Evolutionary conservation across 495 filamentous ascomycete species (phyloP), one percentile per base, ranked within the genome.

Genomic region (Collariella sp.): DNA sequence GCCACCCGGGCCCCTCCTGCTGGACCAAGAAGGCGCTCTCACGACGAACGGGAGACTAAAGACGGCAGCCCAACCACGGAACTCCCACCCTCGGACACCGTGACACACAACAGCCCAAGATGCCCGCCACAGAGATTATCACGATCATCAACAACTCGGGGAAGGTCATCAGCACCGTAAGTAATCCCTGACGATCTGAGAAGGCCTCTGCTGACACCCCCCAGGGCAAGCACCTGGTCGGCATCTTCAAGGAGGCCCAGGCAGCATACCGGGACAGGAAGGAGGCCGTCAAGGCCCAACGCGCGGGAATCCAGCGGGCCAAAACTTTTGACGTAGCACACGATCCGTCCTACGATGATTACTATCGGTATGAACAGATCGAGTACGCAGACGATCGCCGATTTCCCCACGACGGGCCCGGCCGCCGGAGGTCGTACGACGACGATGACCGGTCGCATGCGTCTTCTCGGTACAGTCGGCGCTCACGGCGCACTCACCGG

Each of bases 101-200:
- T 7, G 29, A 35, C 20, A 7, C 36, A 12, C 5, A 16, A 49
- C 43, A 23, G 41, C 51, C 41, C 62, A 72, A 70, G 11, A 78
- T 80, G 74, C 63, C 75, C 59, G 40, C 67, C 50, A 72, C 72
- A 52, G 75, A 95, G 72, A 88, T 88, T 38, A 84, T 96, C 63
- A 88, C 88, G 50, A 87, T 96, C 52, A 82, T 96, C 70, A 91
- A 96, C 73, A 87, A 86, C 63, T 94, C 89, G 54, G 89, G 89
- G 54, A 91, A 95, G 76, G 83, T 94, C 9, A 87, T 96, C 47
- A 91, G 84, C 77, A 93, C 86, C 52, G 89, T 93, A 79, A 70
- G 87, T 72, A 39, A 11, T 33, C 16, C 12, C 19, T 34, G 16
- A 9, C 26, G 26, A 31, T 6, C 40, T n/a, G 36, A 6, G 6